Percentiles rank a stretch among this genome's conserved stretches.
Evolutionary conservation across 345 rosid genomes (phyloP).

Genomic region (Sisymbrium altissimum): DNA sequence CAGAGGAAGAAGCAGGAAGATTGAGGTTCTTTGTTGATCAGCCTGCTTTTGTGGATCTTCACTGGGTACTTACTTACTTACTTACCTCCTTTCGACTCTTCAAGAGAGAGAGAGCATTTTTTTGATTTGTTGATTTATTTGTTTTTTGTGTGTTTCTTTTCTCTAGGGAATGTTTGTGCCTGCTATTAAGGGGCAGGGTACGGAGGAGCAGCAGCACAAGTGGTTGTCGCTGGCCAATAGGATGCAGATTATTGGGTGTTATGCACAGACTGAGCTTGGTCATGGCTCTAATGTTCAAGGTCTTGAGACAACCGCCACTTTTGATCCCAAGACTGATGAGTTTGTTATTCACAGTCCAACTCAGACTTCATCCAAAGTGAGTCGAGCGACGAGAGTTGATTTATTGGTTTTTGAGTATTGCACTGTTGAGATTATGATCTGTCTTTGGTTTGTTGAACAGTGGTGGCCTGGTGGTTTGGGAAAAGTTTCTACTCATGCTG

Average conservation of each 20-base stretch:
- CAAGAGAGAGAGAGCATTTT: no score
- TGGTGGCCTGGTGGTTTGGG: constrained; percentile 99
- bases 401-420: no score
- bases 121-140: no score
- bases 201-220: constrained; percentile 89
- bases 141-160: constrained; percentile 2
- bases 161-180: constrained; percentile 93
- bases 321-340: constrained; percentile 90
- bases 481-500: constrained; percentile 83
- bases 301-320: constrained; percentile 96
- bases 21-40: constrained; percentile 76
- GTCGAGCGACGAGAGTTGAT: constrained; percentile 29
- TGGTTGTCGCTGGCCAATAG: constrained; percentile 87
- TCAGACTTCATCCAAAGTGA: constrained; percentile 86
- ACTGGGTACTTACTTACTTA: no score
- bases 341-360: constrained; percentile 89
- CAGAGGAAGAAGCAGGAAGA: constrained; percentile 86
- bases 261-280: constrained; percentile 99
- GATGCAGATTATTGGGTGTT: constrained; percentile 98
- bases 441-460: constrained; percentile 37
- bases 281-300: constrained; percentile 99
- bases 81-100: no score
- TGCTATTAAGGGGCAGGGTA: constrained; percentile 94
- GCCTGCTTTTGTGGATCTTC: constrained; percentile 90
- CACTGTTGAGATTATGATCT: no score